These are phyloP conservation scores for Cutaneotrichosporon spelunceum DNA, from an alignment of 1,284 basidiomycete genomes.

Conservation along the genomic window DNA sequence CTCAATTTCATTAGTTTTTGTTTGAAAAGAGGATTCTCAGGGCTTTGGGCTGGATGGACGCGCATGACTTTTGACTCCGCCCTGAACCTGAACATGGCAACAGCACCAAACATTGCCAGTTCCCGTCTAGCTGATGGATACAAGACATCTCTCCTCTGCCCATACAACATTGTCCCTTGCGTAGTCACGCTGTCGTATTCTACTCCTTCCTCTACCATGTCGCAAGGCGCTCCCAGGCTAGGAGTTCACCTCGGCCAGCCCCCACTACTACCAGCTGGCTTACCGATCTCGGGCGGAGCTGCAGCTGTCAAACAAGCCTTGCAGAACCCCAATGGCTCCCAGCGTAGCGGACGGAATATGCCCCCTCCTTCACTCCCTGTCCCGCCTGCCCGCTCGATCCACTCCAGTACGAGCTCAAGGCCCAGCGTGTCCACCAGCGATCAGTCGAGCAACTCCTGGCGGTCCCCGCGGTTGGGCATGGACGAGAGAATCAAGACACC, in stretches of 20 bases:
- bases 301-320: conserved; percentile 5
- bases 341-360: conserved; percentile 11
- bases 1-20: not conserved
- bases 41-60: not conserved
- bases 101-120: conserved; percentile 1
- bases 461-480: conserved; percentile 1
- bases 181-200: conserved; percentile 8
- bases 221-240: conserved; percentile 6
- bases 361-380: conserved; percentile 20
- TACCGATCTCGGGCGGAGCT: conserved; percentile 10
- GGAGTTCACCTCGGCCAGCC: not conserved
- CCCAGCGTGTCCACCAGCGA: conserved; percentile 17
- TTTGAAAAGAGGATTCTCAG: not conserved
- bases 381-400: conserved; percentile 9
- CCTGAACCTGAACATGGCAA: conserved; percentile 3
- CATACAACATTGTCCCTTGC: conserved; percentile 6
- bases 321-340: not conserved
- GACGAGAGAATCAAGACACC: conserved; percentile 23
- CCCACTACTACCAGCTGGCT: conserved; percentile 8
- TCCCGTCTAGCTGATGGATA: not conserved
- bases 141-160: not conserved
- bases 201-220: conserved; percentile 14
- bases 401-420: conserved; percentile 17
- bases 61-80: conserved; percentile 2
- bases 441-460: not conserved